A percentile compares a stretch with the other conserved stretches of the same genome.
Conservation (phyloP, 192 early-diverging fungal genomes). For the Paraglomus brasilianum region DNA sequence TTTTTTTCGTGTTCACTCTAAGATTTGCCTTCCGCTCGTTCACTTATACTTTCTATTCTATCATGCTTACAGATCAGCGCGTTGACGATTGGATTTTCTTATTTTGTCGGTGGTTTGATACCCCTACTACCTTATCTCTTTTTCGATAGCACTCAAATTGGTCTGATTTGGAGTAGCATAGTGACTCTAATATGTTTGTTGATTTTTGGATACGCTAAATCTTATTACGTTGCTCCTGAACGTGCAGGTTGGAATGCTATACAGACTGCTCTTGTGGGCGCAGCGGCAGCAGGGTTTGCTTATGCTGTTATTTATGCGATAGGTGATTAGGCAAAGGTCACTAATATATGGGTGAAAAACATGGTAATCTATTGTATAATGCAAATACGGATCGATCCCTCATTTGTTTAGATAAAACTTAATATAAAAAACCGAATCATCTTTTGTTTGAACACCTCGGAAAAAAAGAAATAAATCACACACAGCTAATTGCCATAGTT, state of each 20-base stretch:
- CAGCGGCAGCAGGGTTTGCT: slow-evolving; percentile 39
- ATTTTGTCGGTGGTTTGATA: slow-evolving; percentile 65
- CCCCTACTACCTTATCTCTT: slow-evolving; percentile 63
- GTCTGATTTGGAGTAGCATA: slow-evolving; percentile 51
- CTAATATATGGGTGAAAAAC: too few species aligned
- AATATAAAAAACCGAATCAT: too few species aligned
- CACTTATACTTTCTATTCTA: slow-evolving; percentile 20
- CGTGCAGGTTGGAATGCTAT: slow-evolving; percentile 41
- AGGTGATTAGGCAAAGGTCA: too few species aligned
- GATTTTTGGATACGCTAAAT: slow-evolving; percentile 62
- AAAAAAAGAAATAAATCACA: too few species aligned
- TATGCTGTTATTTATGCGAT: slow-evolving; percentile 17
- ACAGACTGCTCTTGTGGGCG: slow-evolving; percentile 49
- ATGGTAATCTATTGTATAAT: too few species aligned
- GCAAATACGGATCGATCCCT: too few species aligned
- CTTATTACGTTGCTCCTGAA: slow-evolving; percentile 44
- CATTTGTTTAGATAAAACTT: too few species aligned
- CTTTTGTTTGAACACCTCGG: too few species aligned
- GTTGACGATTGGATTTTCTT: slow-evolving; percentile 57
- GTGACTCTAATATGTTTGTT: slow-evolving; percentile 53
- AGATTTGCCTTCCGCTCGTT: too few species aligned
- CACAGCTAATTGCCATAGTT: too few species aligned
- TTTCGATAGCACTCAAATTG: slow-evolving; percentile 38
- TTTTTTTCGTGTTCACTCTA: slow-evolving; percentile 4
- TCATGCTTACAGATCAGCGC: slow-evolving; percentile 47